A percentile compares a stretch with the other conserved stretches of the same genome.
Conservation (phyloP, 305 asterid genomes). For the Fraxinus sp. region DNA sequence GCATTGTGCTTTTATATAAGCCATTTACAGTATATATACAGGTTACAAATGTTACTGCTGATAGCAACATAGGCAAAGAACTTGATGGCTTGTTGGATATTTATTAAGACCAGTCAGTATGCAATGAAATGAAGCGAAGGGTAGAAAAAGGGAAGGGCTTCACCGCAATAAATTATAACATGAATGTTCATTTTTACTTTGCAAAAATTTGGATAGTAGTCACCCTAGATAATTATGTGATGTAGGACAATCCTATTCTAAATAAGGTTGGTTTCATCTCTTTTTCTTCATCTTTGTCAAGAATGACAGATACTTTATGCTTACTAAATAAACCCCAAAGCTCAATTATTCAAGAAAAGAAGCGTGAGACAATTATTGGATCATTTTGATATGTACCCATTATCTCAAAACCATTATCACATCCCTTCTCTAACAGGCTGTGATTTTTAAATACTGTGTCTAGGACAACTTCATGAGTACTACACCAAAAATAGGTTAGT, state of each 20-base stretch:
- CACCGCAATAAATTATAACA: background rate
- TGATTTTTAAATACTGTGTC: background rate
- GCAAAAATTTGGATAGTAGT: background rate
- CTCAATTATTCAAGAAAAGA: background rate
- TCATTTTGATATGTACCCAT: background rate
- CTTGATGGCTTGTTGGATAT: background rate
- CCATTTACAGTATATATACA: background rate
- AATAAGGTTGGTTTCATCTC: background rate
- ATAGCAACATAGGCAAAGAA: background rate
- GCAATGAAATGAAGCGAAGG: background rate
- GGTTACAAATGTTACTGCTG: background rate
- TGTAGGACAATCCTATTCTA: background rate
- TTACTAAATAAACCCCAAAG: background rate
- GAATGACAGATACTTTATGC: background rate
- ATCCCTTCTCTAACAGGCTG: background rate
- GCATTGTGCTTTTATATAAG: background rate
- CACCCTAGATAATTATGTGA: background rate
- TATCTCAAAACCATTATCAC: background rate
- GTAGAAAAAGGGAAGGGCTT: background rate
- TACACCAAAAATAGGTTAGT: background rate
- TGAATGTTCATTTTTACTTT: background rate
- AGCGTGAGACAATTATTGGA: background rate
- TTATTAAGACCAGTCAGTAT: background rate
- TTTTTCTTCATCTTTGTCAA: background rate
- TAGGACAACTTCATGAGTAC: background rate